These are phyloP conservation scores for Fusarium dlaminii DNA, from an alignment of 2,329 filamentous ascomycete species.

Conservation along the genomic window DNA sequence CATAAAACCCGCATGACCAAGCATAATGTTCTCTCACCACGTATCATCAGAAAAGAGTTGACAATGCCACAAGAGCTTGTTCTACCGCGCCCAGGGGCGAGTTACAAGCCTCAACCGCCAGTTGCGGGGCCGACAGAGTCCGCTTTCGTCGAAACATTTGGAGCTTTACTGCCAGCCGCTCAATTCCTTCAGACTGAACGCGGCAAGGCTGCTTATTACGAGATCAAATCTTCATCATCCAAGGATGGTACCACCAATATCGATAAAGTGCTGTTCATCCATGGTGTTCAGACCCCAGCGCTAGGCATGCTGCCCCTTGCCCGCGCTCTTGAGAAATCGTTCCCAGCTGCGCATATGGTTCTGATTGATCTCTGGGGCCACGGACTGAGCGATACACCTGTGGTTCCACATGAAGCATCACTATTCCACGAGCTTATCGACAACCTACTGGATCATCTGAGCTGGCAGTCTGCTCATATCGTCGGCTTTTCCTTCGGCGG, in stretches of 20 bases:
- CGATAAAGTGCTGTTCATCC: constrained; percentile 55
- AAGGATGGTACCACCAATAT: not conserved
- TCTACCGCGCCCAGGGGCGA: constrained; percentile 7
- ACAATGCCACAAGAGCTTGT: not conserved
- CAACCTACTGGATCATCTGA: constrained; percentile 50
- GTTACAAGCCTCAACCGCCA: not conserved
- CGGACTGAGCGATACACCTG: constrained; percentile 59
- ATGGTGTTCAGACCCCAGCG: constrained; percentile 62
- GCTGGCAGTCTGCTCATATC: constrained; percentile 56
- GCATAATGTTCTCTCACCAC: not conserved
- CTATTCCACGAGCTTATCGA: constrained; percentile 57
- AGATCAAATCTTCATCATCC: constrained; percentile 35
- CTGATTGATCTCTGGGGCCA: constrained; percentile 64
- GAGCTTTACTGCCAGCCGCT: constrained; percentile 50
- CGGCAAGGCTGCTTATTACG: constrained; percentile 55
- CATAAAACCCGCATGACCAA: not conserved
- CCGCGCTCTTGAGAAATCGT: constrained; percentile 45
- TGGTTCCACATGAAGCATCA: constrained; percentile 50
- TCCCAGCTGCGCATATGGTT: constrained; percentile 52
- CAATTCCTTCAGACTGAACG: constrained; percentile 44
- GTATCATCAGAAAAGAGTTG: not conserved
- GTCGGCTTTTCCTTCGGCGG: constrained; percentile 63
- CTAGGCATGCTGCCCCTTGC: constrained; percentile 58
- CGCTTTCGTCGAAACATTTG: constrained; percentile 50
- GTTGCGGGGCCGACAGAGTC: constrained; percentile 50